Percentiles rank a stretch among this genome's conserved stretches.
These are phyloP conservation scores for Papiliotrema terrestris DNA, from an alignment of 1,284 basidiomycete species.

Conservation along the genomic window DNA sequence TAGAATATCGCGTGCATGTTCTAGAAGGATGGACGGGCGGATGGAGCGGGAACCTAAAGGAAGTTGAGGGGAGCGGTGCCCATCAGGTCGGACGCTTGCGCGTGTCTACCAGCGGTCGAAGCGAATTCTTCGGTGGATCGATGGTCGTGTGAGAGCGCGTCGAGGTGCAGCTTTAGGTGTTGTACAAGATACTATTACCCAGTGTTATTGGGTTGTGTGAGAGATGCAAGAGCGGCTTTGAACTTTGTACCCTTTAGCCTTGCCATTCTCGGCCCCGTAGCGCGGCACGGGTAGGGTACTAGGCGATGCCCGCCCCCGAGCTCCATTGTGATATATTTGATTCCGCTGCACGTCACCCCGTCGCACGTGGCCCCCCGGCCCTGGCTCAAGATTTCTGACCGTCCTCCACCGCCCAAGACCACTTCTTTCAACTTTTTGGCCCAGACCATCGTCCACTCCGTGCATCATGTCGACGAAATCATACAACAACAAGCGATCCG, in stretches of 20 bases:
- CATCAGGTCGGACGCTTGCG: neutral
- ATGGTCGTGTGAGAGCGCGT: no score
- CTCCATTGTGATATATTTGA: slow-evolving; percentile 5
- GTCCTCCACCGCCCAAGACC: neutral
- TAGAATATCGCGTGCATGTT: slow-evolving; percentile 5
- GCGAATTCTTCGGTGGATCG: no score
- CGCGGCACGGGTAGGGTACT: no score
- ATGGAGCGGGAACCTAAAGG: neutral
- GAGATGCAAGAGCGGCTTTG: neutral
- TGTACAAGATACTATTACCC: no score
- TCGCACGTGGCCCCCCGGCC: neutral
- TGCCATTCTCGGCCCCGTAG: neutral
- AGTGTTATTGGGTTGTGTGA: neutral
- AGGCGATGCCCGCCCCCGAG: no score
- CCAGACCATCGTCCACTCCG: neutral
- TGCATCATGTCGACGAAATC: neutral
- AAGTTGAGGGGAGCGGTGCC: neutral
- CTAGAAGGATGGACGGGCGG: neutral
- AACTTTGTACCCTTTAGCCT: neutral
- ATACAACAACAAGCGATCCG: slow-evolving; percentile 9
- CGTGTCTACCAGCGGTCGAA: neutral
- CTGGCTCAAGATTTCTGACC: neutral
- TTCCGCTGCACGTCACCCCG: slow-evolving; percentile 4
- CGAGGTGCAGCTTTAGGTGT: no score
- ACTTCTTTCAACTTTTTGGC: neutral